These are phyloP conservation scores for Moesziomyces parantarcticus DNA, from an alignment of 1,284 basidiomycete genomes.

Conservation along the genomic window DNA sequence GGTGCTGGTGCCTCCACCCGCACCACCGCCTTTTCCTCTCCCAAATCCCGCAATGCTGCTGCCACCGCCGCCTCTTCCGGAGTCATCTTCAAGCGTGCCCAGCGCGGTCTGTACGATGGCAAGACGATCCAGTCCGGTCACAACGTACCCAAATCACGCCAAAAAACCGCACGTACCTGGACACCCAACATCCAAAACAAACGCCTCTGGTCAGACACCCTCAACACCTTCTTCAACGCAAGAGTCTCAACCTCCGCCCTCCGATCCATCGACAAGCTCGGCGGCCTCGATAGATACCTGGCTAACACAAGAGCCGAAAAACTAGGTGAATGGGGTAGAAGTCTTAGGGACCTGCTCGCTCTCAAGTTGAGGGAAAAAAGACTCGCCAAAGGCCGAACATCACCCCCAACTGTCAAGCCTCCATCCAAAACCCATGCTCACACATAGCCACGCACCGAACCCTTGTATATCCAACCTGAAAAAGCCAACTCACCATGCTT, in stretches of 20 bases:
- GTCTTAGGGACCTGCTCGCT: constrained; percentile 48
- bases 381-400: background rate
- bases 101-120: constrained; percentile 65
- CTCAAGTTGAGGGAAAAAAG: constrained; percentile 31
- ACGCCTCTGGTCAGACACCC: constrained; percentile 47
- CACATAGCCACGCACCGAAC: too few relatives aligned
- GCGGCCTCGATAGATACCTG: constrained; percentile 63
- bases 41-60: constrained; percentile 56
- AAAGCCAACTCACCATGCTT: too few relatives aligned
- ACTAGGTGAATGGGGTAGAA: constrained; percentile 60
- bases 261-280: constrained; percentile 61
- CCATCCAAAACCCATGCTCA: too few relatives aligned
- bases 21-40: constrained; percentile 61
- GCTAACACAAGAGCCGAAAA: constrained; percentile 51
- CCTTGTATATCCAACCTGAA: too few relatives aligned
- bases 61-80: constrained; percentile 37
- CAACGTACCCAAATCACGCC: constrained; percentile 63
- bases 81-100: constrained; percentile 62
- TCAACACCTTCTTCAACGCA: constrained; percentile 37
- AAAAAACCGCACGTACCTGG: constrained; percentile 64
- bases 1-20: constrained; percentile 58
- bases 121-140: constrained; percentile 61
- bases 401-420: too few relatives aligned
- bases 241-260: constrained; percentile 52
- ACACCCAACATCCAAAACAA: constrained; percentile 62